Evolutionary conservation across 2,329 filamentous ascomycete genomes (phyloP).

Genomic region (Trichoderma pleuroti): DNA sequence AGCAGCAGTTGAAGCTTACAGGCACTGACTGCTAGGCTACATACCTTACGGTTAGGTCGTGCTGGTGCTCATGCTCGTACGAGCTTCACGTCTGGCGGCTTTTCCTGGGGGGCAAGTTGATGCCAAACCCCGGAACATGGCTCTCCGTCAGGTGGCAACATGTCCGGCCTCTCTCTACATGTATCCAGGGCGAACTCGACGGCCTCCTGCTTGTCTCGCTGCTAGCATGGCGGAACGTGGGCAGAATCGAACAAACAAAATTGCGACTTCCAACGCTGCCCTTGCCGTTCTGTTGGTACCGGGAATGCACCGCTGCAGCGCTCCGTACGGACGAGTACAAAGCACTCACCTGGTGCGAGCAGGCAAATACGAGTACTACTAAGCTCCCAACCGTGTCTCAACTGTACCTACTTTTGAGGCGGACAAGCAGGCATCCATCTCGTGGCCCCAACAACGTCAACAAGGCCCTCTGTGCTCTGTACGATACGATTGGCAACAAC

Average conservation of each 20-base stretch:
- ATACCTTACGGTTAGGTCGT: no score
- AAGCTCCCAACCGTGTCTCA: not conserved
- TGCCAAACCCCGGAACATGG: not conserved
- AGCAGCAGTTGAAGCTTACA: not conserved
- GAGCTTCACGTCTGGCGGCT: not conserved
- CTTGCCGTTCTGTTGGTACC: not conserved
- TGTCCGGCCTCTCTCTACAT: not conserved
- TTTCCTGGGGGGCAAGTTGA: not conserved
- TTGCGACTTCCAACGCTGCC: not conserved
- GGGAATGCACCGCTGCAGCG: not conserved
- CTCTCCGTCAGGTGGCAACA: not conserved
- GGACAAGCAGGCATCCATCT: not conserved
- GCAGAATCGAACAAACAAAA: not conserved
- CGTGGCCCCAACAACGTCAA: slow-evolving; percentile 3
- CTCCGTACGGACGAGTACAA: not conserved
- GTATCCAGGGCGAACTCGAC: not conserved
- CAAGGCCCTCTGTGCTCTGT: not conserved
- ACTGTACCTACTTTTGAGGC: not conserved
- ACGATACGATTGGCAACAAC: not conserved
- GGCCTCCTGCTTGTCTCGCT: not conserved
- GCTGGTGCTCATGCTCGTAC: not conserved
- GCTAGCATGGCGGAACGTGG: not conserved
- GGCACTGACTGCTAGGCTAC: no score
- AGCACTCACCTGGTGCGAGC: not conserved
- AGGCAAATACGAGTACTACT: not conserved